Base-by-base conservation (phyloP, 306 rosid species). In the Arachis hypogaea region DNA sequence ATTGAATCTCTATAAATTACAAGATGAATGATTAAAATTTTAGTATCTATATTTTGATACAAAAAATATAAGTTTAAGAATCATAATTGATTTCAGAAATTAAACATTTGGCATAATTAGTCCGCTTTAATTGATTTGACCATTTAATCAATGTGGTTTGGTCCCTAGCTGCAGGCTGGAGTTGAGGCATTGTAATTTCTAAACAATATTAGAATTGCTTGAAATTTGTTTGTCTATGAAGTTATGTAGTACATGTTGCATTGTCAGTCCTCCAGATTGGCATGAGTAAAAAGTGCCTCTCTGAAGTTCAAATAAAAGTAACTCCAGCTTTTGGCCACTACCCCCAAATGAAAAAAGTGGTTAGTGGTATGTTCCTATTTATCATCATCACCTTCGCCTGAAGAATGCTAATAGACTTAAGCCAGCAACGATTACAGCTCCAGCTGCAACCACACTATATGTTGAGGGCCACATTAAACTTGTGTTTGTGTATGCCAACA, bases 371-470 rank as follows among this genome's bases (percentile, higher is more conserved):
- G 50, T 33, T 44, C 29, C 45, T 40, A 9, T 33, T 33, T 33
- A 33, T 33, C 38, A 33, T 69, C 51, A 62, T 36, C 22, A 9
- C 9, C 72, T 72, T 77, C 88, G 77, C 74, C 66, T 88, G 86
- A 87, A 62, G 81, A 77, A 86, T 5, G 86, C 86, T 63, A 87
- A 79, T 40, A 95, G 70, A 65, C 96, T 86, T 9, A 92, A 76
- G 45, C 86, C 96, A 38, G 88, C 92, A 54, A 86, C 78, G 3
- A 95, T 75, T 12, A 88, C 91, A 43, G 96, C 93, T 74, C 97
- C 97, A 29, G 92, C 97, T 51, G 96, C 93, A 51, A 68, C 82
- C 4, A 83, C 68, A 30, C 86, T 81, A 75, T 77, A 87, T 60
- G 93, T 88, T 0, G 93, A 82, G 40, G 87, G 79, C 96, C 93